Percentiles rank a stretch among this genome's conserved stretches.
These are phyloP conservation scores for Akanthomyces uredinophilus DNA, from an alignment of 2,329 filamentous ascomycete genomes.

Conservation along the genomic window DNA sequence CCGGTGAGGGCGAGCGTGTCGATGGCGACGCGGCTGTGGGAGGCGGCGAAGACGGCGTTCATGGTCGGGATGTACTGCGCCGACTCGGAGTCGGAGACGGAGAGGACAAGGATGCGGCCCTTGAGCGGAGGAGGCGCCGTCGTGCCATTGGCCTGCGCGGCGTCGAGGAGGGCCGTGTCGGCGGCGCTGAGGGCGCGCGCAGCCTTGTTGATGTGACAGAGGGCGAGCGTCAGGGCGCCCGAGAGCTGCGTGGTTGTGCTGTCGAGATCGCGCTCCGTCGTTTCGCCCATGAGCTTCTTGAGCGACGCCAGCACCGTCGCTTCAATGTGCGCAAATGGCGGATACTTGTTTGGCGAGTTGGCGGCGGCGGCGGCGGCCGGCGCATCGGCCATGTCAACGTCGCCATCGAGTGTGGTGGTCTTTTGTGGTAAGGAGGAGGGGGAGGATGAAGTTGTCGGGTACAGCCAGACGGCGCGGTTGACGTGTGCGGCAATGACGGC, in stretches of 20 bases:
- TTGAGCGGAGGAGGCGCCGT: conserved; percentile 29
- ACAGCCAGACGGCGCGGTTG: conserved; percentile 83
- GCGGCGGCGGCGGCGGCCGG: conserved; percentile 32
- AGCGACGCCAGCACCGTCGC: conserved; percentile 71
- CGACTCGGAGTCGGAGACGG: conserved; percentile 77
- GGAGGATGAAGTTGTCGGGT: conserved; percentile 52
- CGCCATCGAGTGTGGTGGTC: conserved; percentile 32
- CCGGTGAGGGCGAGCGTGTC: conserved; percentile 85
- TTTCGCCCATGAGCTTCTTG: conserved; percentile 64
- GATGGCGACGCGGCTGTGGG: conserved; percentile 80
- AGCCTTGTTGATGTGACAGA: conserved; percentile 85
- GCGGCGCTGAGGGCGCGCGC: conserved; percentile 59
- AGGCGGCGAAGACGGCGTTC: conserved; percentile 96
- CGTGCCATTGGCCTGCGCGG: conserved; percentile 28
- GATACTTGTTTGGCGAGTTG: conserved; percentile 77
- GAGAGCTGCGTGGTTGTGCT: conserved; percentile 81
- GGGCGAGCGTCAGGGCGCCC: conserved; percentile 82
- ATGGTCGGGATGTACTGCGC: conserved; percentile 97
- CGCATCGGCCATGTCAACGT: conserved; percentile 53
- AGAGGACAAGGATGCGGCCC: conserved; percentile 77
- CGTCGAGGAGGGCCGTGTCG: conserved; percentile 38
- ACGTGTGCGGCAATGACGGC: conserved; percentile 87
- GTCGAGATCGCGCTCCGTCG: conserved; percentile 59
- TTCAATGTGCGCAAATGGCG: conserved; percentile 85
- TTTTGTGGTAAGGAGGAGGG: conserved; percentile 5